Evolutionary conservation across 129 eudicot genomes (phyloP), one percentile per base, ranked within the genome.

Genomic region (Deinandra increscens): DNA sequence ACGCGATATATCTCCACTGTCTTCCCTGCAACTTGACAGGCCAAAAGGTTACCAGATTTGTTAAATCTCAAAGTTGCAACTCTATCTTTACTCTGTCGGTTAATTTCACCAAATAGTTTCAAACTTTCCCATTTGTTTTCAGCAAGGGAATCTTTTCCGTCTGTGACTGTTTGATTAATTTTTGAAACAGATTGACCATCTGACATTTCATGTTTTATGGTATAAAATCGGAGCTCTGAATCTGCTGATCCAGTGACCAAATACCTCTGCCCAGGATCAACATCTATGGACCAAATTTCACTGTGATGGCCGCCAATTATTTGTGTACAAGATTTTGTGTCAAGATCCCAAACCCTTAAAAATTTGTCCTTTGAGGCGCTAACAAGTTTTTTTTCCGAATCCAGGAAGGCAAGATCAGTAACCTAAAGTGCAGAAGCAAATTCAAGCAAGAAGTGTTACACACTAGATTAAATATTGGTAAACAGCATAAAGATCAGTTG

Each of bases 301-400:
- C 90, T 93, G 80, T 89, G 97, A 83, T 93, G 99, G 19, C 99
- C 99, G 64, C 96, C 87, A 56, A 93, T 65, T 45, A 93, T 93
- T 84, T 93, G 99, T 80, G 85, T 79, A 43, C 99, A 93, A 59
- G 89, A 91, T 75, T 93, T 95, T 15, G 97, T 93, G 77, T 93
- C 99, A 50, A 93, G 87, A 85, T 93, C 99, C 99, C 99, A 93
- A 29, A 93, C 95, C 71, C 99, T 89, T 70, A 93, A 51, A 75
- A 87, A 89, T 72, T 93, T 93, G 85, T 93, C 99, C 65, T 93
- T 93, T 18, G 99, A 93, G 7, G 93, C 70, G 74, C 97, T 93
- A 37, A 93, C 95, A 34, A 93, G 80, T 66, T 89, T 93, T 76
- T 87, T 89, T 15, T 86, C 89, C 34, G 87, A 81, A 80, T 87